Conservation (phyloP, 768 basidiomycete species). For the Suillus plorans region DNA sequence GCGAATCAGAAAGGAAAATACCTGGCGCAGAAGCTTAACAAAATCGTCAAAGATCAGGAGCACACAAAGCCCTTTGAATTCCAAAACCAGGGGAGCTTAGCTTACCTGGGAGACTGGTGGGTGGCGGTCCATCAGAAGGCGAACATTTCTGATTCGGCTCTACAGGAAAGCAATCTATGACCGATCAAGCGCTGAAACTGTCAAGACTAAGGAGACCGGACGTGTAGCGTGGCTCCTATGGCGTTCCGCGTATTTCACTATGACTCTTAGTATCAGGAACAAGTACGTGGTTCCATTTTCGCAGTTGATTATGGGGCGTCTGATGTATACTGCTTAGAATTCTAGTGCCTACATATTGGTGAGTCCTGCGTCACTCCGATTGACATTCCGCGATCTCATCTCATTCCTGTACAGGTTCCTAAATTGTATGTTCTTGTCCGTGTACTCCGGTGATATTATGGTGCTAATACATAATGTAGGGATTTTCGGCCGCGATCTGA, state of each 20-base stretch:
- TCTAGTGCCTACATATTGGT: conserved; percentile 68
- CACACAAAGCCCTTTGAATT: conserved; percentile 61
- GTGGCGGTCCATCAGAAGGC: conserved; percentile 20
- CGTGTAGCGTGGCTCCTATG: conserved; percentile 77
- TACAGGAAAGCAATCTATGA: conserved; percentile 78
- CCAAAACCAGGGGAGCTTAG: conserved; percentile 70
- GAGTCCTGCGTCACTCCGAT: conserved; percentile 22
- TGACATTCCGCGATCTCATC: conserved; percentile 6
- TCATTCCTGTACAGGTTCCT: conserved; percentile 49
- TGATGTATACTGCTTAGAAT: conserved; percentile 41
- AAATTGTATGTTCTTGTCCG: conserved; percentile 48
- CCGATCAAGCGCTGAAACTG: conserved; percentile 47
- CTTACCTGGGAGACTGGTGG: conserved; percentile 77
- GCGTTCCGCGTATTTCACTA: conserved; percentile 80
- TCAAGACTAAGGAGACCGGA: conserved; percentile 61
- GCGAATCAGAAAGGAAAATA: conserved; percentile 78
- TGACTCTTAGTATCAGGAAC: conserved; percentile 71
- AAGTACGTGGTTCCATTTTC: conserved; percentile 43
- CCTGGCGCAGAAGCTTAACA: conserved; percentile 65
- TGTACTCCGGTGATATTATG: conserved; percentile 10
- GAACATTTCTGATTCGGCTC: conserved; percentile 8
- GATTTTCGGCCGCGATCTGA: conserved; percentile 77
- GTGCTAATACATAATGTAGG: conserved; percentile 36
- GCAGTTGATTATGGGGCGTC: conserved; percentile 9
- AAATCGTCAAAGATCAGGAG: conserved; percentile 49